Evolutionary conservation across 305 asterid species (phyloP).

Genomic region (Fraxinus greggii): DNA sequence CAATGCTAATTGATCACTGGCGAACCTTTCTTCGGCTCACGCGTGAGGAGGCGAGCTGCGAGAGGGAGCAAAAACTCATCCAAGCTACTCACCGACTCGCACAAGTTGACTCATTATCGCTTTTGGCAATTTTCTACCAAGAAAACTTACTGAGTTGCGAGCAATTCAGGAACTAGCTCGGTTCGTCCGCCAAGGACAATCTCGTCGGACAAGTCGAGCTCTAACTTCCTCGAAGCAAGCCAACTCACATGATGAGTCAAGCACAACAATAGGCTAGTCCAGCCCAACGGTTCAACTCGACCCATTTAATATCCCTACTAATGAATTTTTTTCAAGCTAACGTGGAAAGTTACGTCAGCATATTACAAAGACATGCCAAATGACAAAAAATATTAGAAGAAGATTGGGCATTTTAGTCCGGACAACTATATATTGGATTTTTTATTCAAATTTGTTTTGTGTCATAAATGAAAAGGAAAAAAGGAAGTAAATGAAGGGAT

Average conservation of each 20-base stretch:
- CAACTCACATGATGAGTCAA: neutral
- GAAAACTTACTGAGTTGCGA: no score
- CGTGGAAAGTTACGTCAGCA: neutral
- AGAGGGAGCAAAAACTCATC: neutral
- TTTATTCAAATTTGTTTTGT: neutral
- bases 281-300: neutral
- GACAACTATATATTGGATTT: neutral
- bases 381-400: neutral
- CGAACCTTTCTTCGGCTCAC: neutral
- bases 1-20: neutral
- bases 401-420: neutral
- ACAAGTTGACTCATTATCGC: neutral
- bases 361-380: neutral
- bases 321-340: neutral
- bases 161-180: neutral
- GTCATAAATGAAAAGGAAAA: neutral
- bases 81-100: neutral
- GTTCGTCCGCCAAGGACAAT: neutral
- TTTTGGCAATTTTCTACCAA: neutral
- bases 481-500: neutral
- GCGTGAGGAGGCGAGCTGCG: neutral
- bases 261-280: no score
- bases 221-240: neutral
- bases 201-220: neutral
- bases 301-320: neutral